Percentiles rank a stretch among this genome's conserved stretches.
Evolutionary conservation across 78 protist species (phyloP).

Genomic region (Polysphondylium violaceum): DNA sequence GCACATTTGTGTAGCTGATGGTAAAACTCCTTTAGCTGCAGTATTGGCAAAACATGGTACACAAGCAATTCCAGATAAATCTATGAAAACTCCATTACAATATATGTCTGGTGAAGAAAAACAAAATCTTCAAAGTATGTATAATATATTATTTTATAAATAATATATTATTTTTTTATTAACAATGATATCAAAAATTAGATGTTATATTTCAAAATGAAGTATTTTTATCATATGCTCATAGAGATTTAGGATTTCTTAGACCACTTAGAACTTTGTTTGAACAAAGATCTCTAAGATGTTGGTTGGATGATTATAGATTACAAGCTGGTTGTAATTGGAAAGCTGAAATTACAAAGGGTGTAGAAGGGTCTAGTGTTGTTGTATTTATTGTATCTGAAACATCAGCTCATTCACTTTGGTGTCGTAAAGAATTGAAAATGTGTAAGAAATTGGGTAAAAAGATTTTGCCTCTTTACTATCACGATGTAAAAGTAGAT

Average conservation of each 20-base stretch:
- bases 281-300: slow-evolving; percentile 32
- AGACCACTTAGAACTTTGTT: neutral
- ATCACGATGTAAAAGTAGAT: slow-evolving; percentile 23
- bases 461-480: slow-evolving; percentile 15
- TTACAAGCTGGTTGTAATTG: slow-evolving; percentile 76
- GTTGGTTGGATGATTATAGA: slow-evolving; percentile 78
- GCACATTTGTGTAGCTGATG: slow-evolving; percentile 2
- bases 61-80: slow-evolving; percentile 44
- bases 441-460: slow-evolving; percentile 61
- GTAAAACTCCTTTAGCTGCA: neutral
- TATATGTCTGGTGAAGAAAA: neutral
- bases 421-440: slow-evolving; percentile 78
- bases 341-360: slow-evolving; percentile 65
- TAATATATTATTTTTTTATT: too few species aligned
- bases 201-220: slow-evolving; percentile 28
- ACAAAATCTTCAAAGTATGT: slow-evolving; percentile 27
- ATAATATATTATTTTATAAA: too few species aligned
- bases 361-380: slow-evolving; percentile 19
- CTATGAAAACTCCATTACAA: slow-evolving; percentile 70
- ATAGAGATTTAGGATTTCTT: slow-evolving; percentile 54
- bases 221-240: slow-evolving; percentile 64
- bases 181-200: too few species aligned
- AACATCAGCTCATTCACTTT: slow-evolving; percentile 51
- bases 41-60: slow-evolving; percentile 50
- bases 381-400: slow-evolving; percentile 29